phyloP scores from a whole-genome alignment of 164 flowering plant species.

The Magnolia changhungtana region DNA sequence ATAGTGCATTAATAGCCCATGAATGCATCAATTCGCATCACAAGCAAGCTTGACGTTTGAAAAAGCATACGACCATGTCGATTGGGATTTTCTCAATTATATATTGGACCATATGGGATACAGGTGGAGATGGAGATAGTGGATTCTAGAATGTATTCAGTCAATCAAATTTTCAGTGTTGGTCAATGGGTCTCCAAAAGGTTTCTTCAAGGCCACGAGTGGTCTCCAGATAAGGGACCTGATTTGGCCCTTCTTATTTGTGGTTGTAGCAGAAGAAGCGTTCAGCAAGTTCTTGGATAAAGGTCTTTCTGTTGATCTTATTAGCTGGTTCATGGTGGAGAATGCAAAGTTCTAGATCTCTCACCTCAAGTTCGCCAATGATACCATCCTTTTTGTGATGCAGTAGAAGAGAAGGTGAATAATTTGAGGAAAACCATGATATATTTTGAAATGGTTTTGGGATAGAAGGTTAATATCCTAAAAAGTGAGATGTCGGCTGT shows the following conservation, averaged over 20 bases:
- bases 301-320: neutral
- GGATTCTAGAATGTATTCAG: neutral
- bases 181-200: neutral
- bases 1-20: no score
- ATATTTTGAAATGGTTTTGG: neutral
- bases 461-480: neutral
- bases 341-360: neutral
- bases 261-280: neutral
- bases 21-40: no score
- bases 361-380: neutral
- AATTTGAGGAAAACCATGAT: neutral
- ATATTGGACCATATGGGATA: neutral
- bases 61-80: neutral
- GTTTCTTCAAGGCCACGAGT: neutral
- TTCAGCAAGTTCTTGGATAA: neutral
- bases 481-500: neutral
- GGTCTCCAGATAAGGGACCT: neutral
- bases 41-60: neutral
- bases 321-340: no score
- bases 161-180: neutral
- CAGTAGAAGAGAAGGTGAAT: neutral
- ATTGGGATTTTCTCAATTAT: neutral
- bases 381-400: neutral
- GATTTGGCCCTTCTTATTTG: neutral
- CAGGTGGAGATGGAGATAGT: neutral